These are phyloP conservation scores for Saturnispora ahearnii DNA, from an alignment of 805 yeast genomes.

Conservation along the genomic window DNA sequence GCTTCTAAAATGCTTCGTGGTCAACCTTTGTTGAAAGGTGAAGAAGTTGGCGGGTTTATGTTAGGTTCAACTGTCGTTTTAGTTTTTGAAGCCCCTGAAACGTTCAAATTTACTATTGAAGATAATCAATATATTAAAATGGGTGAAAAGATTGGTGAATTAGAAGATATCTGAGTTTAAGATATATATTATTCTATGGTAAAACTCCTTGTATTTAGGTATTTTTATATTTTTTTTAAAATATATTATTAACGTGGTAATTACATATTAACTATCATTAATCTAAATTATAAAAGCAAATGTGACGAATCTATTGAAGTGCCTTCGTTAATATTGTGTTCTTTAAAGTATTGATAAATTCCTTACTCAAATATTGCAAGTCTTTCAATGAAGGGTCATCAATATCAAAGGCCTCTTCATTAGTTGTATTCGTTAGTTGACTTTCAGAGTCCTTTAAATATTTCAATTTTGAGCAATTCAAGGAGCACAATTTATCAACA, in stretches of 20 bases:
- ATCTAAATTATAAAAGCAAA: background rate
- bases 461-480: constrained; percentile 3
- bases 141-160: constrained; percentile 69
- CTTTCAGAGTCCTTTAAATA: background rate
- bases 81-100: constrained; percentile 89
- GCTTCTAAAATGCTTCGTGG: constrained; percentile 77
- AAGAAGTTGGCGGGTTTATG: constrained; percentile 95
- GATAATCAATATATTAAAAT: constrained; percentile 73
- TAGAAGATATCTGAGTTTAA: background rate
- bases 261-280: background rate
- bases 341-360: constrained; percentile 46
- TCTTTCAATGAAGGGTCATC: constrained; percentile 18
- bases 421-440: constrained; percentile 8
- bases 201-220: background rate
- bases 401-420: background rate
- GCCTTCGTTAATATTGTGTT: constrained; percentile 31
- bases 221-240: background rate
- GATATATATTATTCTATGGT: background rate
- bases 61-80: constrained; percentile 95
- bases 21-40: constrained; percentile 80
- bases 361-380: constrained; percentile 37
- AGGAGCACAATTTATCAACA: constrained; percentile 34
- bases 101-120: constrained; percentile 59
- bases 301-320: background rate
- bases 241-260: background rate